phyloP scores from a whole-genome alignment of 352 stramenopile species.

The Pythium volutum region DNA sequence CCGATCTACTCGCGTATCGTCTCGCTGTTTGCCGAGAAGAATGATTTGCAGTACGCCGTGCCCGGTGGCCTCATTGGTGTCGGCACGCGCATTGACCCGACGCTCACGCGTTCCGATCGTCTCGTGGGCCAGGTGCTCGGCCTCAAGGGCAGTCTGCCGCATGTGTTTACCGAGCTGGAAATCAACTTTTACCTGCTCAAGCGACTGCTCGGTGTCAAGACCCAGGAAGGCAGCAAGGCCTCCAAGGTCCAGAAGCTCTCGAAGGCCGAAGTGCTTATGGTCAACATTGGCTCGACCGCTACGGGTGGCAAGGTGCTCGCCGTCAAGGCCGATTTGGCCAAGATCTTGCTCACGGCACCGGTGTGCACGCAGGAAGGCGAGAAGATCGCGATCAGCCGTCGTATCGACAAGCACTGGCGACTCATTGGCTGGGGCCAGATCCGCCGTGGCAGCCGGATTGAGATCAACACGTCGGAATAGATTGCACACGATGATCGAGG shows the following conservation, averaged over 20 bases:
- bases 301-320: slow-evolving; percentile 95
- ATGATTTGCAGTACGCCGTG: slow-evolving; percentile 99
- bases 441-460: slow-evolving; percentile 95
- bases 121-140: slow-evolving; percentile 99
- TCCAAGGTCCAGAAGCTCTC: slow-evolving; percentile 99
- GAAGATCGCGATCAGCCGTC: slow-evolving; percentile 99
- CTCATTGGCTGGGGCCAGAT: slow-evolving; percentile 99
- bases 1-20: slow-evolving; percentile 94
- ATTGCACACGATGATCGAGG: slow-evolving; percentile 32
- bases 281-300: slow-evolving; percentile 99
- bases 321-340: slow-evolving; percentile 97
- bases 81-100: slow-evolving; percentile 99
- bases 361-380: slow-evolving; percentile 99
- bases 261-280: slow-evolving; percentile 99
- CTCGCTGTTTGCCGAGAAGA: slow-evolving; percentile 98
- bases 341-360: slow-evolving; percentile 98
- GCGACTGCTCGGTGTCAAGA: slow-evolving; percentile 98
- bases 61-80: slow-evolving; percentile 99
- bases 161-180: slow-evolving; percentile 99
- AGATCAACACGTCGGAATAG: slow-evolving; percentile 87
- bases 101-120: slow-evolving; percentile 97
- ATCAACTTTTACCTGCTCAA: slow-evolving; percentile 99
- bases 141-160: slow-evolving; percentile 95
- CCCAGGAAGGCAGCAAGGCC: slow-evolving; percentile 98
- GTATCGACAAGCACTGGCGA: slow-evolving; percentile 99